Base-by-base conservation (phyloP, 305 asterid genomes). In the Rubia peregrina region DNA sequence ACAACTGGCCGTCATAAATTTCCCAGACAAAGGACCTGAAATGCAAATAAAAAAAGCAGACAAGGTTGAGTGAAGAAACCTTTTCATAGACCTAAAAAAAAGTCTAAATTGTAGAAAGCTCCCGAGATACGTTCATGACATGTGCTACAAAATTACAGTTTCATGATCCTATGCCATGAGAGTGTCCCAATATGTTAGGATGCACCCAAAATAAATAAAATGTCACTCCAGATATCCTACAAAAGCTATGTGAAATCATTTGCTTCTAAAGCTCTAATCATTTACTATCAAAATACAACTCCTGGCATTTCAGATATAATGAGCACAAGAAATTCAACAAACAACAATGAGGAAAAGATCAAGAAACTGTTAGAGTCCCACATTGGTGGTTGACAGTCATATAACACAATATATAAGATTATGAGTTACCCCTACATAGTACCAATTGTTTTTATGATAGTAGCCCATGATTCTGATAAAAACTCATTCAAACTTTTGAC, bases 1-100 rank as follows among this genome's bases (percentile, higher is more conserved):
- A 91, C 76, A 94, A 74, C 71, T 91, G 99, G 38, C 99, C 98
- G 69, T 88, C 99, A 78, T 91, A 94, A 71, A 89, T 89, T 83
- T 94, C 96, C 49, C 99, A 89, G 42, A 89, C 78, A 83, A 91
- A 94, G 62, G 88, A 82, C 89, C 99, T 94, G 89, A 72, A 57
- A 68, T 74, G 53, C 24, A 40, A 26, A 63, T 69, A 48, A 48
- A 48, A 11, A 12, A 38, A 68, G 51, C 46, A 57, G 13, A 26
- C 53, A 62, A 22, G 55, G 42, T 40, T 40, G 17, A 4, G 24
- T 22, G 16, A 6, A 12, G 10, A 17, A 43, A 36, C 56, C 61
- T 19, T 7, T 60, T 7, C 24, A 66, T 43, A 22, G 11, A 48
- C 41, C 53, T 40, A 48, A 2, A 61, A 41, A 12, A 13, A 22